These are phyloP conservation scores for Heritiera fomes DNA, from an alignment of 345 rosid species.

Conservation along the genomic window DNA sequence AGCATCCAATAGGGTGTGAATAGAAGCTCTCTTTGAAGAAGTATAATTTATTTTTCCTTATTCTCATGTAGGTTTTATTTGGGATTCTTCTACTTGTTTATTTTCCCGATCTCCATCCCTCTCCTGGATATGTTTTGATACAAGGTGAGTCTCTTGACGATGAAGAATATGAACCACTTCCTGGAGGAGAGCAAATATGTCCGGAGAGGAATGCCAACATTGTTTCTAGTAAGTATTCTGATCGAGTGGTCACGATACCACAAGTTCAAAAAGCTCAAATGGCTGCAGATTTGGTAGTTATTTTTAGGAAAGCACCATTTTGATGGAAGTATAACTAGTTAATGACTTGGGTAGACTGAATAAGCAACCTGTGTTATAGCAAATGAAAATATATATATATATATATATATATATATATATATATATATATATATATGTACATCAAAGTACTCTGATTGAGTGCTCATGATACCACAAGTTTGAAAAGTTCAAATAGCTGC, in stretches of 20 bases:
- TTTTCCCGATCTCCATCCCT: conserved; percentile 70
- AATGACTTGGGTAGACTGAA: too few species aligned
- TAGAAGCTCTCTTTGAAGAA: too few species aligned
- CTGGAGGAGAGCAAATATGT: conserved; percentile 69
- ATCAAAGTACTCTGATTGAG: conserved; percentile 35
- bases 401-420: too few species aligned
- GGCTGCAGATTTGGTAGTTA: neutral
- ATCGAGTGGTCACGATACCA: neutral
- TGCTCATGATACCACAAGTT: neutral
- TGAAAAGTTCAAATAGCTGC: neutral
- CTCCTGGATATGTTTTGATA: conserved; percentile 59
- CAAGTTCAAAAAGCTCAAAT: neutral
- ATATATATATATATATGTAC: too few species aligned
- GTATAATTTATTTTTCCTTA: neutral
- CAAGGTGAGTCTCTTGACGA: conserved; percentile 47
- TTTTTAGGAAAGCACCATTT: neutral
- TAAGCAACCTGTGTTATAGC: too few species aligned
- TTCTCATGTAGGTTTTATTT: conserved; percentile 59
- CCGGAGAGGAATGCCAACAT: conserved; percentile 75
- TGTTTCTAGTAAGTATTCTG: conserved; percentile 55
- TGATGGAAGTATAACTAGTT: neutral
- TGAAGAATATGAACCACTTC: conserved; percentile 72
- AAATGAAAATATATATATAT: too few species aligned
- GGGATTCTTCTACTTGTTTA: conserved; percentile 72
- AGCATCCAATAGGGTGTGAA: too few species aligned